These are phyloP conservation scores for Suillus spraguei DNA, from an alignment of 768 basidiomycete genomes.

Conservation along the genomic window DNA sequence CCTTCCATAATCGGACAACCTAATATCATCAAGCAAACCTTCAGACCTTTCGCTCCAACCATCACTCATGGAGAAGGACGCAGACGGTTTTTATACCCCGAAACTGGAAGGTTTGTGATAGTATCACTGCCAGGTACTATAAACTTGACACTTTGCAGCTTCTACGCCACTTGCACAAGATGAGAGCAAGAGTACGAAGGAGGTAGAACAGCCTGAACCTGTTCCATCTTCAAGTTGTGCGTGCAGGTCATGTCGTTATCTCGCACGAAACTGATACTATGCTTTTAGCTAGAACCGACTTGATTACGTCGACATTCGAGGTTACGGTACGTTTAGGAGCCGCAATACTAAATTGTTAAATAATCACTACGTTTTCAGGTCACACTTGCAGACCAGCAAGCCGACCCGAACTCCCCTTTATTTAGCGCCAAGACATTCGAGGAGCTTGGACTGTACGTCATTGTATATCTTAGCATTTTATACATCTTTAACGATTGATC, in stretches of 20 bases:
- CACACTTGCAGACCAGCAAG: constrained; percentile 95
- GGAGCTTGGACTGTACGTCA: constrained; percentile 87
- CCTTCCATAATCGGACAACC: constrained; percentile 12
- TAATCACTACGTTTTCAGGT: constrained; percentile 53
- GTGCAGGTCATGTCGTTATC: constrained; percentile 10
- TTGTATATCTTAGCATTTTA: not conserved
- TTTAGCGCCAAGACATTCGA: constrained; percentile 95
- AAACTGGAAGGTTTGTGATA: constrained; percentile 42
- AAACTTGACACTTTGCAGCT: constrained; percentile 9
- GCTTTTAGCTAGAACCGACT: constrained; percentile 47
- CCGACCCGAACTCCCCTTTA: constrained; percentile 93
- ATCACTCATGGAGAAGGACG: constrained; percentile 66
- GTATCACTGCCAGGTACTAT: not conserved
- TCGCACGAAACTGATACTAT: not conserved
- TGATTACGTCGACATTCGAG: constrained; percentile 81
- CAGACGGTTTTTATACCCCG: constrained; percentile 77
- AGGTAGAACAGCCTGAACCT: constrained; percentile 17
- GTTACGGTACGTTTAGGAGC: constrained; percentile 58
- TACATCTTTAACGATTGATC: constrained; percentile 3
- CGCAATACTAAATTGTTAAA: not conserved
- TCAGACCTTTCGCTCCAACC: constrained; percentile 11
- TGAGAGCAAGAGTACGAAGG: constrained; percentile 30
- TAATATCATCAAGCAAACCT: constrained; percentile 1
- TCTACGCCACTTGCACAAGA: constrained; percentile 29
- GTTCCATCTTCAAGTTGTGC: constrained; percentile 23